Evolutionary conservation across 768 basidiomycete genomes (phyloP).

Genomic region (Tremella yokohamensis): DNA sequence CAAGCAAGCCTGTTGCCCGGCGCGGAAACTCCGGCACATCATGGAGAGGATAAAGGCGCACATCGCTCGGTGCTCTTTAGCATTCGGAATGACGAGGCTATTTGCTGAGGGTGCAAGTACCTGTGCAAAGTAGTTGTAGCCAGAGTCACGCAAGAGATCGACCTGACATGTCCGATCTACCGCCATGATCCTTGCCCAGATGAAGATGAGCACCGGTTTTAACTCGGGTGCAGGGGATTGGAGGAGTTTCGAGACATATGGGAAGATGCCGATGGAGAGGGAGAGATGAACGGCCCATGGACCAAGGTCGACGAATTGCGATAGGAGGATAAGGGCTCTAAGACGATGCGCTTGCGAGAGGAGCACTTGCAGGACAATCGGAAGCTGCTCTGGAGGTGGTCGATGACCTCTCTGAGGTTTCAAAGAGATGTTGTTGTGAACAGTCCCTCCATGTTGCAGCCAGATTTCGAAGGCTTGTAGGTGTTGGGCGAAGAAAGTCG

Average conservation of each 20-base stretch:
- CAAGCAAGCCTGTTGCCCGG: conserved; percentile 81
- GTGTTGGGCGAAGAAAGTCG: conserved; percentile 91
- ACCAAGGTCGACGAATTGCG: conserved; percentile 95
- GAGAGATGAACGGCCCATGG: conserved; percentile 98
- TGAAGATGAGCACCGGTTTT: conserved; percentile 96
- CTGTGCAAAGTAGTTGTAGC: conserved; percentile 56
- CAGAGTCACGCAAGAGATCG: conserved; percentile 72
- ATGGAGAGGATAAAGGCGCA: conserved; percentile 92
- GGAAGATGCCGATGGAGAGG: conserved; percentile 94
- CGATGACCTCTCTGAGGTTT: conserved; percentile 62
- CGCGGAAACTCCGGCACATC: conserved; percentile 80
- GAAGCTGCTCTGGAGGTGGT: conserved; percentile 93
- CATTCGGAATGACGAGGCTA: conserved; percentile 70
- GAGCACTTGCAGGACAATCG: conserved; percentile 94
- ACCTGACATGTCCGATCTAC: conserved; percentile 91
- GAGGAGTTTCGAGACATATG: conserved; percentile 92
- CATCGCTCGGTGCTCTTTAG: conserved; percentile 95
- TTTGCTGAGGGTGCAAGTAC: conserved; percentile 56
- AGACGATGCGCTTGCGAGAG: conserved; percentile 94
- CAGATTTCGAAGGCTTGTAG: conserved; percentile 97
- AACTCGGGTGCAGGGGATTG: conserved; percentile 92
- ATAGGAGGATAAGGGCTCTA: conserved; percentile 88
- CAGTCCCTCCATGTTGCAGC: conserved; percentile 77
- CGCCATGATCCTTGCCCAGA: conserved; percentile 95
- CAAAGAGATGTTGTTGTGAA: conserved; percentile 48